Base-by-base conservation (phyloP, 441 rosid genomes). In the Gossypium schwendimanii region DNA sequence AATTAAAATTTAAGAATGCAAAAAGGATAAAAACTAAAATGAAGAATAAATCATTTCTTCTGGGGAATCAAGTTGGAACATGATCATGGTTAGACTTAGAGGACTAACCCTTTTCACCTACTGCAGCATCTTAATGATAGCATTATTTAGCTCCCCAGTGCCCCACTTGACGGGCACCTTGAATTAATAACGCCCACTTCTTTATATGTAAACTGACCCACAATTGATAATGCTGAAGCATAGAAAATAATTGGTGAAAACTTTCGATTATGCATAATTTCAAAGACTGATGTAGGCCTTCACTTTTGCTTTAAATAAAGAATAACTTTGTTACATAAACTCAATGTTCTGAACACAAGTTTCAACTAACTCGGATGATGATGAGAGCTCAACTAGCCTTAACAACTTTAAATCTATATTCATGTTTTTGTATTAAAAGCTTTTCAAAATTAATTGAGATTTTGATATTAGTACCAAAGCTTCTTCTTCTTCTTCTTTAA, bases 21-120 rank as follows among this genome's bases (percentile, higher is more conserved):
- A 26, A 26, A 26, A 26, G 31, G 5, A 26, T 26, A 3, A 26
- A 26, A 26, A 26, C 5, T 26, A 26, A 26, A 26, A 26, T 26
- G 3, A 26, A 26, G 4, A 26, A 26, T 3, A 26, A 26, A 26
- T 26, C 5, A 26, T 26, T 4, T 3, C 6, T 14, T 15, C 6
- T 31, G 62, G 23, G 60, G 64, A 45, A 45, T 45, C 2, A 45
- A 45, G 50, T 60, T 70, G 70, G 76, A 77, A 70, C 78, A 63
- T 75, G 71, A 63, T 7, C 36, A 73, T 50, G 55, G 50, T 47
- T 10, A 2, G 4, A 10, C 52, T 72, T 36, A 17, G 15, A 6
- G 41, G 60, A 15, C 3, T 44, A 52, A 52, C 11, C 18, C 57
- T 52, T 52, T 52, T 15, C 21, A 15, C 57, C 57, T 17, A 52